Base-by-base conservation (phyloP, 1,139 yeast genomes). In the Magnusiomyces magnusii region DNA sequence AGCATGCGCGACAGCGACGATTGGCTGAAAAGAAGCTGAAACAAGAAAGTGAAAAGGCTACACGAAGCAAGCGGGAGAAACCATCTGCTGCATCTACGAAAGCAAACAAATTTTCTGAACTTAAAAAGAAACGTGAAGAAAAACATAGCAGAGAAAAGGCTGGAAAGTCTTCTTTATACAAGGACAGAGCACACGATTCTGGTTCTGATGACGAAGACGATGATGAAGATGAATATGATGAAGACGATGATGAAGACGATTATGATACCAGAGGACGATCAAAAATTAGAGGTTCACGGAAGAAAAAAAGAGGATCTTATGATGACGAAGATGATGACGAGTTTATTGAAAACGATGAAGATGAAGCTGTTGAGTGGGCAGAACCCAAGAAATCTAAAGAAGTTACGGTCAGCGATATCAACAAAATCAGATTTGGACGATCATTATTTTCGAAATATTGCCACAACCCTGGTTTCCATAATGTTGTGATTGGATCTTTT, bases 121-220 rank as follows among this genome's bases (percentile, higher is more conserved):
- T 92, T 71, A 87, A 87, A 69, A 89, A 85, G 71, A 95, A 88
- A 71, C 82, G 97, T 72, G 95, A 88, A 66, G 83, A 78, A 28
- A 80, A 80, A 55, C 77, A 75, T 5, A 78, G 65, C 39, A 62
- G 72, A 47, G 63, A 63, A 21, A 59, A 64, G 51, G 59, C 65
- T 13, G 53, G 69, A 55, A 55, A 65, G 55, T n/a, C 64, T 56
- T 28, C 64, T 62, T 39, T 61, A 56, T 52, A 54, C 28, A 41
- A 54, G 17, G 66, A 44, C 53, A 65, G 58, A 57, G 60, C 58
- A 50, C 61, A 59, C 19, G 66, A 59, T 39, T 62, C 60, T 28
- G 65, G 63, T 51, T 68, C 65, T 1, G 69, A 65, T 24, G 73
- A 68, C 25, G 67, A 62, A 7, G 68, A 62, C 0, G 69, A 65